Base-by-base conservation (phyloP, 345 rosid genomes). In the Bruguiera gymnorhiza region DNA sequence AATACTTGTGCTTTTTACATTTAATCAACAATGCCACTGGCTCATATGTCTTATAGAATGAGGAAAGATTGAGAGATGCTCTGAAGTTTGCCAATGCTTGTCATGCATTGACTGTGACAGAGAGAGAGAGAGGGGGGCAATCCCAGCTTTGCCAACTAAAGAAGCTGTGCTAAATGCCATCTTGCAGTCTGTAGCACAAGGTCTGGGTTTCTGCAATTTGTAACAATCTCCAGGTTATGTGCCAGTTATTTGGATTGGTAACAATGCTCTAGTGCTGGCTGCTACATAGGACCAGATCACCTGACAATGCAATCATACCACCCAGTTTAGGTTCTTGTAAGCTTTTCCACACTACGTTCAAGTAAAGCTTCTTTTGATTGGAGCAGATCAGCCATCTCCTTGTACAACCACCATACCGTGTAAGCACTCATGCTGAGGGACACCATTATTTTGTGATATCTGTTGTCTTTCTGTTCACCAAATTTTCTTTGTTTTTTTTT, bases 61-160 rank as follows among this genome's bases (percentile, higher is more conserved):
- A 24, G 24, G 24, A 24, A 24, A 24, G 24, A 24, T 24, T 24
- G 24, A 24, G 24, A 24, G 24, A 24, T 24, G 24, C 24, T 24
- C 24, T 24, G 24, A 24, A 24, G 24, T 24, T 24, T 24, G 24
- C 24, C 8, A 94, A 94, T 60, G 96, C 88, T 1, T 94, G 98
- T 10, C 97, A 97, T 26, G 98, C 98, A 39, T 81, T 94, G 76
- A 87, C 98, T 0, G 98, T 91, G 36, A 91, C 62, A 21, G 93
- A 84, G 70, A 85, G 98, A 85, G 98, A 85, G 98, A 27, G 29
- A 0, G 29, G 96, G 29, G 93, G 21, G 97, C 97, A 10, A 94
- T 94, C 34, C 97, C 98, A 0, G 96, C 97, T 1, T 82, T 94
- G 82, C 97, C 98, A 16, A 89, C 93, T 0, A 83, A 62, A 79